These are phyloP conservation scores for Colletotrichum euphorbiae DNA, from an alignment of 2,329 filamentous ascomycete genomes.

Conservation along the genomic window DNA sequence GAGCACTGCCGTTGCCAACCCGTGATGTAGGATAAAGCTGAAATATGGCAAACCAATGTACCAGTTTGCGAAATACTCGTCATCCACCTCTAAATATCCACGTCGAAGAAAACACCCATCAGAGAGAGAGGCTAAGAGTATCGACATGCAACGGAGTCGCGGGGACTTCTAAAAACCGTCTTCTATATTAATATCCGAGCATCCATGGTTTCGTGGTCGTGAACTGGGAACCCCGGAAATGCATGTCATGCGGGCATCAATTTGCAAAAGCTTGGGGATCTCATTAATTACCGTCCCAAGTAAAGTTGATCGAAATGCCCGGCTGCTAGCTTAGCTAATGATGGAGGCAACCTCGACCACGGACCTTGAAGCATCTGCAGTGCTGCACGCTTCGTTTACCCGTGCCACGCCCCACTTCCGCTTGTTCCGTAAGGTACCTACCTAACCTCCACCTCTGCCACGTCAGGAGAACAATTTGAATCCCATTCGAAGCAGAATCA, in stretches of 20 bases:
- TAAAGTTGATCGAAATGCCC: background rate
- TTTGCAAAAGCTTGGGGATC: slow-evolving; percentile 14
- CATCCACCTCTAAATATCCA: background rate
- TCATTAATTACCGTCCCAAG: slow-evolving; percentile 5
- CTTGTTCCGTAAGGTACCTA: too few species aligned
- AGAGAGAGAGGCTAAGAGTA: background rate
- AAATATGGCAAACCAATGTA: too few species aligned
- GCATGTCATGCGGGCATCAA: slow-evolving; percentile 16
- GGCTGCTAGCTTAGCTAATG: slow-evolving; percentile 1
- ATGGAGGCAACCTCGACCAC: slow-evolving; percentile 10
- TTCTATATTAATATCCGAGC: background rate
- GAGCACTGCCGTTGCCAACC: too few species aligned
- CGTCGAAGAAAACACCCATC: background rate
- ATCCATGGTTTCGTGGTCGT: background rate
- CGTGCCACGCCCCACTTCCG: too few species aligned
- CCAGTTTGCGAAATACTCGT: too few species aligned
- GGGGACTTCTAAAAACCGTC: background rate
- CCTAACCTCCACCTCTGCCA: too few species aligned
- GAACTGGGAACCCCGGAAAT: slow-evolving; percentile 8
- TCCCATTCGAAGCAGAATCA: slow-evolving; percentile 32
- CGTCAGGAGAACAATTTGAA: too few species aligned
- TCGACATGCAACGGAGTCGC: background rate
- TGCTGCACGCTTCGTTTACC: slow-evolving; percentile 31
- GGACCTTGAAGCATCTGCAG: slow-evolving; percentile 23
- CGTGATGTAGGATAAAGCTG: too few species aligned